phyloP scores from a whole-genome alignment of 2,329 filamentous ascomycete genomes.

The Lecanoromycetidae sp. region DNA sequence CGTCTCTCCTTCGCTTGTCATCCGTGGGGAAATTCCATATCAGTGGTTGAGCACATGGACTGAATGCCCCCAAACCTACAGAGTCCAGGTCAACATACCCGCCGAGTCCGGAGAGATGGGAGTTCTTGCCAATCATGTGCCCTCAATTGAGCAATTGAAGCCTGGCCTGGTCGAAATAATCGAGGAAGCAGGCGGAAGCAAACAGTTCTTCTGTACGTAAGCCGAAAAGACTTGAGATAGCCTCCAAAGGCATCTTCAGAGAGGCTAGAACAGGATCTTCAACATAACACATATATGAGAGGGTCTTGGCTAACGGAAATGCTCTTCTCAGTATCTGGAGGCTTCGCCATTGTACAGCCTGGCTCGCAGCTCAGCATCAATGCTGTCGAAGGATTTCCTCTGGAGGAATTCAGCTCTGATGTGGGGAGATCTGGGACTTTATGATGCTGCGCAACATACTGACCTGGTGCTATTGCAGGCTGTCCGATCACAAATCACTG shows the following conservation, averaged over 20 bases:
- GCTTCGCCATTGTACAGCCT: conserved; percentile 94
- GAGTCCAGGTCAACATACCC: conserved; percentile 94
- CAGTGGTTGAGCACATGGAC: background rate
- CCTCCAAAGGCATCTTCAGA: background rate
- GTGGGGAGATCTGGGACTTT: conserved; percentile 27
- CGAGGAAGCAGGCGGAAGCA: conserved; percentile 76
- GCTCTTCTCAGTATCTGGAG: conserved; percentile 63
- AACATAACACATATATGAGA: background rate
- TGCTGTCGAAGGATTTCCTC: conserved; percentile 83
- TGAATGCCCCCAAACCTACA: conserved; percentile 24
- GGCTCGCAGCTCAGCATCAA: conserved; percentile 95
- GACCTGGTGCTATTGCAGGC: conserved; percentile 31
- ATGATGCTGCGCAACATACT: background rate
- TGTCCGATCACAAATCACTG: conserved; percentile 77
- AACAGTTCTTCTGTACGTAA: conserved; percentile 94
- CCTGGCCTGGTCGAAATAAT: conserved; percentile 90
- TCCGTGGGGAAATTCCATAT: background rate
- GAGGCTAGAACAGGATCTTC: background rate
- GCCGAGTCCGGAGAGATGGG: conserved; percentile 99
- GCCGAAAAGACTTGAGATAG: background rate
- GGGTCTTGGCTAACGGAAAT: conserved; percentile 1
- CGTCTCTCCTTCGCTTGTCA: conserved; percentile 25
- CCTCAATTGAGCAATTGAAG: conserved; percentile 97
- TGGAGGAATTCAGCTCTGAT: conserved; percentile 93
- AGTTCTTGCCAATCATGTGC: conserved; percentile 97